Conservation (phyloP, 2,329 filamentous ascomycete species). For the Gyromitra esculenta region DNA sequence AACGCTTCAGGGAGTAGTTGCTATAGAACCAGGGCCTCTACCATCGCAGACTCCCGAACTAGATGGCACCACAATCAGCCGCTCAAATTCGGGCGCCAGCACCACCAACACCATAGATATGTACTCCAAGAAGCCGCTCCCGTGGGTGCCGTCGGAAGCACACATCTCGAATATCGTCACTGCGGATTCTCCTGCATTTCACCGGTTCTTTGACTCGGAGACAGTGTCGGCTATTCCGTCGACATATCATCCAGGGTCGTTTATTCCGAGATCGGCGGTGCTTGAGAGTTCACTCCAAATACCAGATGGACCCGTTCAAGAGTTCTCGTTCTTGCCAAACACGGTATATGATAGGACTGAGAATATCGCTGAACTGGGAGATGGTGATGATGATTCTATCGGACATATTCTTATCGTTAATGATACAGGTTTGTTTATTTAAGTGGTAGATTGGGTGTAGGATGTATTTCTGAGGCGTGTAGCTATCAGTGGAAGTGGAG, state of each 20-base stretch:
- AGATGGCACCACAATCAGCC: not conserved
- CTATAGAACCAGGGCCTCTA: not conserved
- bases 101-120: too few relatives aligned
- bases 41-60: not conserved
- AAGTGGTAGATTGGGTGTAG: not conserved
- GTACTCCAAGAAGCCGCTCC: not conserved
- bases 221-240: not conserved
- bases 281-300: not conserved
- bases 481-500: not conserved
- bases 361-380: not conserved
- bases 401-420: slow-evolving; percentile 19
- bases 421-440: not conserved
- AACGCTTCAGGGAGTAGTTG: too few relatives aligned
- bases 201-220: not conserved
- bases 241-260: not conserved
- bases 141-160: not conserved
- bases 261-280: too few relatives aligned
- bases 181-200: not conserved
- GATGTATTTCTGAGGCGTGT: not conserved
- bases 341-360: not conserved
- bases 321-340: not conserved
- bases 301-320: not conserved
- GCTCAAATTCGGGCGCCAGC: not conserved
- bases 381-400: not conserved
- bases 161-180: not conserved